A percentile compares a stretch with the other conserved stretches of the same genome.
Evolutionary conservation across 371 early-diverging fungal species (phyloP).

Genomic region (Actinomortierella ambigua): DNA sequence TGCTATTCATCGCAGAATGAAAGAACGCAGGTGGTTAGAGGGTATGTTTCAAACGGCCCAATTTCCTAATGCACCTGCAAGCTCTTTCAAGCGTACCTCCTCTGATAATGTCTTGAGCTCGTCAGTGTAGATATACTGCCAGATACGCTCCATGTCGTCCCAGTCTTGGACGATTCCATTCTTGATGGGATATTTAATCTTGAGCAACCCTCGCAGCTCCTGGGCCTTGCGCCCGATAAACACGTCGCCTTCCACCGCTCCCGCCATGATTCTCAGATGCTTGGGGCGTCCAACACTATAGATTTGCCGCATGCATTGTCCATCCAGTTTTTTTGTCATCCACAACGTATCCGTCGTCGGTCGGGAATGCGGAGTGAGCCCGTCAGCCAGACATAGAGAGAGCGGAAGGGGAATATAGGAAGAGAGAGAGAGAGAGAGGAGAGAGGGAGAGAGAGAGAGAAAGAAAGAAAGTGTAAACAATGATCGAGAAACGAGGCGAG

Average conservation of each 20-base stretch:
- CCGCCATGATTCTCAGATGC: constrained; percentile 96
- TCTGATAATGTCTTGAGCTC: constrained; percentile 93
- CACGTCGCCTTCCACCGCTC: constrained; percentile 92
- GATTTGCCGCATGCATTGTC: not conserved
- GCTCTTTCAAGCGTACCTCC: constrained; percentile 66
- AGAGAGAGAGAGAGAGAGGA: not conserved
- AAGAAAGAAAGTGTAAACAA: not conserved
- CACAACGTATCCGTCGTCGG: no score
- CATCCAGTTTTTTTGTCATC: no score
- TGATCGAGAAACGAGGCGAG: not conserved
- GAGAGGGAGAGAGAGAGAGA: not conserved
- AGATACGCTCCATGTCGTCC: constrained; percentile 97
- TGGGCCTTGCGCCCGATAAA: constrained; percentile 95
- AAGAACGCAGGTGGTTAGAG: not conserved
- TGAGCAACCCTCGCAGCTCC: constrained; percentile 90
- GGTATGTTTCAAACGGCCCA: not conserved
- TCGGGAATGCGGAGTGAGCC: constrained; percentile 3
- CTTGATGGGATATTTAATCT: constrained; percentile 93
- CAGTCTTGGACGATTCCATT: constrained; percentile 96
- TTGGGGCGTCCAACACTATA: constrained; percentile 89
- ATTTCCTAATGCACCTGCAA: not conserved
- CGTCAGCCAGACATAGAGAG: not conserved
- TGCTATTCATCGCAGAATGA: constrained; percentile 59
- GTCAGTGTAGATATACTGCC: constrained; percentile 93
- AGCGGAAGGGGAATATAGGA: not conserved